phyloP scores from a whole-genome alignment of 140 eudicot species.

The Stevia rebaudiana region DNA sequence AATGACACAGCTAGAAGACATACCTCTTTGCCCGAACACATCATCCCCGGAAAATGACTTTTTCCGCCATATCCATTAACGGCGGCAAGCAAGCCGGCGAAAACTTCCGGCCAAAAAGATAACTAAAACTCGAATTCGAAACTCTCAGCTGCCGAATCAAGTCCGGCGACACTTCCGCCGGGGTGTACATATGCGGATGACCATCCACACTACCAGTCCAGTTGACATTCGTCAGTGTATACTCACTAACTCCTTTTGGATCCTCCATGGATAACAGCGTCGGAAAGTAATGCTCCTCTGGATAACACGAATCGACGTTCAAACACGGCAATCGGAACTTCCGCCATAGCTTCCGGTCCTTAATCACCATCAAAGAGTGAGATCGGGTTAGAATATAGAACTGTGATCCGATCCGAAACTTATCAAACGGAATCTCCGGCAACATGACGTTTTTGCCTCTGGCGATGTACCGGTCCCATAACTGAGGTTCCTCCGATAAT shows the following conservation, averaged over 20 bases:
- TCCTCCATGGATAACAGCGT: constrained; percentile 74
- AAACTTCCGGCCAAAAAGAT: constrained; percentile 58
- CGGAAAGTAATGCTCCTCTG: constrained; percentile 81
- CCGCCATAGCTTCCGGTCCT: constrained; percentile 57
- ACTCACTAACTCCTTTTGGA: constrained; percentile 44
- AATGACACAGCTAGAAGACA: constrained; percentile 12
- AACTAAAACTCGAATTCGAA: constrained; percentile 43
- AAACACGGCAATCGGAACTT: constrained; percentile 57
- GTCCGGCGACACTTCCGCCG: constrained; percentile 49
- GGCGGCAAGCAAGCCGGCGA: constrained; percentile 56
- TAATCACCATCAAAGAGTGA: constrained; percentile 41
- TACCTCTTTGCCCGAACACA: constrained; percentile 19
- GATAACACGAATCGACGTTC: constrained; percentile 53
- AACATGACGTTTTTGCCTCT: constrained; percentile 55
- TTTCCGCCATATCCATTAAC: constrained; percentile 42
- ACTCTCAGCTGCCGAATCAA: constrained; percentile 36
- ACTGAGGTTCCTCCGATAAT: constrained; percentile 37
- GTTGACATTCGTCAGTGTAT: constrained; percentile 60
- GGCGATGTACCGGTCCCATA: constrained; percentile 50
- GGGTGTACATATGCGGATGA: constrained; percentile 53
- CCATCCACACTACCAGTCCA: constrained; percentile 64
- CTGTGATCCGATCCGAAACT: constrained; percentile 67
- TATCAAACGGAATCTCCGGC: constrained; percentile 54
- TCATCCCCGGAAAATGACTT: constrained; percentile 54
- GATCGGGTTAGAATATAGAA: constrained; percentile 42